Evolutionary conservation across 345 rosid genomes (phyloP).

Genomic region (Lepidium africanum): DNA sequence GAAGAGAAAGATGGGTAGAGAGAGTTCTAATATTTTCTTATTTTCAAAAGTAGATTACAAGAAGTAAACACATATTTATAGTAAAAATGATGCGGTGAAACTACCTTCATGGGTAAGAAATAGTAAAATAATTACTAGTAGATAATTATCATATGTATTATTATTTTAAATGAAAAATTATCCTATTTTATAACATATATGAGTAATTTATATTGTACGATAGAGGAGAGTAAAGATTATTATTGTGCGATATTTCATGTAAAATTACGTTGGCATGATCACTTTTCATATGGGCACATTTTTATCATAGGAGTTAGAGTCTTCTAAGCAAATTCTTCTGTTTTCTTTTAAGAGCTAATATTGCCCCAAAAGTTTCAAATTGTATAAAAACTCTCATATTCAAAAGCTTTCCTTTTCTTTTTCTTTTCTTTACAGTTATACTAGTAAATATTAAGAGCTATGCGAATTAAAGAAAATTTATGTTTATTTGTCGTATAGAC

Average conservation of each 20-base stretch:
- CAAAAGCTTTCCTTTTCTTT: too few species aligned
- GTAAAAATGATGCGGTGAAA: too few species aligned
- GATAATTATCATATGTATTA: too few species aligned
- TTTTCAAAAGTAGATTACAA: too few species aligned
- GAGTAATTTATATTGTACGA: background rate
- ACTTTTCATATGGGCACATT: slow-evolving; percentile 26
- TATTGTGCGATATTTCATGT: slow-evolving; percentile 25
- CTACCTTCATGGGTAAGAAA: too few species aligned
- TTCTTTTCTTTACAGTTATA: too few species aligned
- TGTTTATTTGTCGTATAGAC: background rate
- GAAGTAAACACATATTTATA: too few species aligned
- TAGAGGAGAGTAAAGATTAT: background rate
- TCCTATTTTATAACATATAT: too few species aligned
- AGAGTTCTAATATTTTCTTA: too few species aligned
- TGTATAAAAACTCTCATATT: background rate
- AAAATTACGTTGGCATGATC: slow-evolving; percentile 35
- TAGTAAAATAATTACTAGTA: too few species aligned
- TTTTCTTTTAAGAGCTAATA: background rate
- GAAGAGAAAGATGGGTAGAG: too few species aligned
- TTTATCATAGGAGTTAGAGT: slow-evolving; percentile 20
- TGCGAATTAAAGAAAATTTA: background rate
- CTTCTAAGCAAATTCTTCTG: slow-evolving; percentile 30
- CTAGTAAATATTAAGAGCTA: background rate
- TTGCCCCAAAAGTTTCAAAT: background rate
- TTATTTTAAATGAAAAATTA: too few species aligned